Conservation (phyloP, 441 rosid species). For the Croton laevigatus region DNA sequence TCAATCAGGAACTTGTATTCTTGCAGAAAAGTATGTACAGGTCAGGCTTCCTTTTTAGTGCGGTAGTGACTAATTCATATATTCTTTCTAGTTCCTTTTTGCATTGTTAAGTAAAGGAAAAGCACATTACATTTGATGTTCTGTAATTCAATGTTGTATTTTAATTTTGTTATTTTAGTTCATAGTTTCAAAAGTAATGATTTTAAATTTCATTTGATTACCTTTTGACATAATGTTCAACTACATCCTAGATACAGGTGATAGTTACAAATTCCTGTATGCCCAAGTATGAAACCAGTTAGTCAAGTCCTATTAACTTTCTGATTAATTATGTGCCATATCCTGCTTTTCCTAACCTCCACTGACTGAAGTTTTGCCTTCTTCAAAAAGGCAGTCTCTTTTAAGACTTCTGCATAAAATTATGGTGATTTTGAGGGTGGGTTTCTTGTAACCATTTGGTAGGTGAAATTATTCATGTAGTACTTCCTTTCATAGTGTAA, state of each 20-base stretch:
- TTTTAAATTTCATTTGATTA: background rate
- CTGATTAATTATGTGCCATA: background rate
- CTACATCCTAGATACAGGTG: background rate
- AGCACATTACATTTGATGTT: no score
- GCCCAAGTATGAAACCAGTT: background rate
- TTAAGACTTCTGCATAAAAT: background rate
- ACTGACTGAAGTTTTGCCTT: background rate
- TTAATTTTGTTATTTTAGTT: no score
- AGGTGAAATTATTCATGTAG: background rate
- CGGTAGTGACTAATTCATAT: background rate
- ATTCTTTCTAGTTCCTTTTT: background rate
- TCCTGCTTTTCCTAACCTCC: background rate
- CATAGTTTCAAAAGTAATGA: no score
- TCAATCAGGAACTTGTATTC: constrained; percentile 9
- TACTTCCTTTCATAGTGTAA: background rate
- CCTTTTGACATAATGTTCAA: background rate
- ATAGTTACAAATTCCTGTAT: background rate
- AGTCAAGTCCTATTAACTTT: background rate
- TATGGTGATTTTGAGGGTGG: background rate
- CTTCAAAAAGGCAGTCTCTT: background rate
- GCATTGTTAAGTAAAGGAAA: no score
- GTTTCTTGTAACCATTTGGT: background rate
- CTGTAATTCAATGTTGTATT: background rate
- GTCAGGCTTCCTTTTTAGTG: constrained; percentile 14
- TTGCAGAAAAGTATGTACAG: constrained; percentile 8